A percentile compares a stretch with the other conserved stretches of the same genome.
Evolutionary conservation across 2,329 filamentous ascomycete species (phyloP).

Genomic region (Fusarium tanahbumbuense): DNA sequence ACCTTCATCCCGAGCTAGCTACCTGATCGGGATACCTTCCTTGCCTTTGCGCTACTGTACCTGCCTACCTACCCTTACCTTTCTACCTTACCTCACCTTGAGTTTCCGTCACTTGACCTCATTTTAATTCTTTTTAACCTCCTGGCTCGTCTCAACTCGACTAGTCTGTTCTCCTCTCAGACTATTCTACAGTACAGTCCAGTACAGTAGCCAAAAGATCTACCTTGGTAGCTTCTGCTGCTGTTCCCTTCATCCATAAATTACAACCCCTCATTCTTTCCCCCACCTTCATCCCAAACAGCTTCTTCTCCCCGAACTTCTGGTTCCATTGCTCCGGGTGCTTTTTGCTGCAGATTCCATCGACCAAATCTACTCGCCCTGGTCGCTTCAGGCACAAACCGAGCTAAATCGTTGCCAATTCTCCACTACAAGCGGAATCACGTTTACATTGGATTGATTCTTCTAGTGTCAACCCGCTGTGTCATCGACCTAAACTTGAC

Average conservation of each 20-base stretch:
- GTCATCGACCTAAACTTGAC: slow-evolving; percentile 13
- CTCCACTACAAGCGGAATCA: slow-evolving; percentile 3
- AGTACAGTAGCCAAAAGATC: background rate
- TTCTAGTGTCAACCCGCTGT: slow-evolving; percentile 4
- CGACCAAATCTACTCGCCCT: background rate
- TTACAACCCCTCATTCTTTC: slow-evolving; percentile 38
- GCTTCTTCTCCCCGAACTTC: slow-evolving; percentile 36
- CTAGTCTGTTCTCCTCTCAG: background rate
- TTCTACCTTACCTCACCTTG: slow-evolving; percentile 30
- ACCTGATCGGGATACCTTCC: slow-evolving; percentile 3
- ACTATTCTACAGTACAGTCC: background rate
- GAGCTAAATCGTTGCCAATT: background rate
- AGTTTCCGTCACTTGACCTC: slow-evolving; percentile 21
- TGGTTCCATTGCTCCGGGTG: slow-evolving; percentile 44
- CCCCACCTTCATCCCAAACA: slow-evolving; percentile 26
- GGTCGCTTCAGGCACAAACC: slow-evolving; percentile 5
- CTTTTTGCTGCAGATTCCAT: slow-evolving; percentile 27
- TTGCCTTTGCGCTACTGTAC: slow-evolving; percentile 2
- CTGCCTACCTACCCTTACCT: slow-evolving; percentile 2
- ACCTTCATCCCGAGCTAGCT: slow-evolving; percentile 9
- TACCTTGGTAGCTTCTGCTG: slow-evolving; percentile 11
- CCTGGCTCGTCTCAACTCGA: background rate
- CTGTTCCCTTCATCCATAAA: slow-evolving; percentile 32
- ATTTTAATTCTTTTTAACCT: slow-evolving; percentile 16
- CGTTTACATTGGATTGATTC: slow-evolving; percentile 8